phyloP scores from a whole-genome alignment of 2,329 filamentous ascomycete species.

The Fusarium anguioides region DNA sequence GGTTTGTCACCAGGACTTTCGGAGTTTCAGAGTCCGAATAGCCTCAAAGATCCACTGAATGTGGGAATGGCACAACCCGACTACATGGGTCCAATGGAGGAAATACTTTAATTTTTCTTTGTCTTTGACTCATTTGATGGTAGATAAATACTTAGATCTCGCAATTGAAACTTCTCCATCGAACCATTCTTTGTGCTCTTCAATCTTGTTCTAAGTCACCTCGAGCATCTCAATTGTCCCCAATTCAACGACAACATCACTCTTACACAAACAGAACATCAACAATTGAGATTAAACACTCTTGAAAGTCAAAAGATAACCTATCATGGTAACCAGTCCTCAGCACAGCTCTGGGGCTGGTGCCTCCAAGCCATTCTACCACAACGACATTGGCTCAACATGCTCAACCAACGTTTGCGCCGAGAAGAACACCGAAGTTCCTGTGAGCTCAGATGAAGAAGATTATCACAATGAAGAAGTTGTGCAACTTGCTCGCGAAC shows the following conservation, averaged over 20 bases:
- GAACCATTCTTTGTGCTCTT: neutral
- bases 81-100: conserved; percentile 7
- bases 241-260: neutral
- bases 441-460: conserved; percentile 1
- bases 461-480: conserved; percentile 35
- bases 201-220: neutral
- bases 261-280: neutral
- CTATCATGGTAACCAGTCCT: conserved; percentile 20
- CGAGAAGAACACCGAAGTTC: conserved; percentile 26
- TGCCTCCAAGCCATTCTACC: neutral
- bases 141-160: neutral
- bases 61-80: neutral
- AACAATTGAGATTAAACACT: rapidly evolving
- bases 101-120: conserved; percentile 17
- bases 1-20: conserved; percentile 18
- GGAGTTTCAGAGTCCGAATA: conserved; percentile 39
- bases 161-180: neutral
- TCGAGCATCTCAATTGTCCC: too few species aligned
- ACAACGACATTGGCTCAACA: conserved; percentile 21
- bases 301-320: neutral
- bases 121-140: neutral
- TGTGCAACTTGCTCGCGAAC: conserved; percentile 45
- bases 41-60: conserved; percentile 35
- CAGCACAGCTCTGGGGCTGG: conserved; percentile 14
- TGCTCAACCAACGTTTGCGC: conserved; percentile 31